Percentiles rank a stretch among this genome's conserved stretches.
phyloP scores from a whole-genome alignment of 2,329 filamentous ascomycete genomes.

The Cladophialophora yegresii region DNA sequence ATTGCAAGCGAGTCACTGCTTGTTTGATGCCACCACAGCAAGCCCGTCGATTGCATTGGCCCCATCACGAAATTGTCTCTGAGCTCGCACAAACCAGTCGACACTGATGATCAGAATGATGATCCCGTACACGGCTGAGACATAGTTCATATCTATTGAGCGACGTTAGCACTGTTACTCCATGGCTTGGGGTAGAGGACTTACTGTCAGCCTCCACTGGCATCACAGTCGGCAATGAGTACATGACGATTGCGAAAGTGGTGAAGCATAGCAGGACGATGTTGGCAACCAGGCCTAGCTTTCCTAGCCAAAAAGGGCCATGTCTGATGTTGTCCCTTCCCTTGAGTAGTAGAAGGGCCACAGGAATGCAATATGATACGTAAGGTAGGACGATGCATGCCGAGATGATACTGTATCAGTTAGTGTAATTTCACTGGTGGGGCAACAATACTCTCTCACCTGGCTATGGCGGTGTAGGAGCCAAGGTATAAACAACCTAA shows the following conservation, averaged over 20 bases:
- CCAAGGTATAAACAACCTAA: constrained; percentile 48
- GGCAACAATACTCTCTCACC: constrained; percentile 37
- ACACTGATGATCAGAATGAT: constrained; percentile 41
- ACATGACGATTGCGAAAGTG: constrained; percentile 54
- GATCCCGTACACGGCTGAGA: constrained; percentile 43
- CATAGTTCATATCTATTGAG: constrained; percentile 46
- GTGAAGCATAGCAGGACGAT: constrained; percentile 52
- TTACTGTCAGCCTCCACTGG: constrained; percentile 39
- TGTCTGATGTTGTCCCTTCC: constrained; percentile 50
- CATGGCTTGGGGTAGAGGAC: neutral
- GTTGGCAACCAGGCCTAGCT: constrained; percentile 47
- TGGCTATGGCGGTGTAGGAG: constrained; percentile 52
- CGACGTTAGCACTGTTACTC: neutral
- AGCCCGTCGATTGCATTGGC: neutral
- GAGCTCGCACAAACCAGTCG: constrained; percentile 47
- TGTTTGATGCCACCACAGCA: neutral
- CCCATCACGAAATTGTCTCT: neutral
- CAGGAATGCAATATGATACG: constrained; percentile 50
- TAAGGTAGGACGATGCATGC: constrained; percentile 55
- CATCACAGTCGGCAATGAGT: constrained; percentile 47
- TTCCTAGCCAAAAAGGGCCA: constrained; percentile 54
- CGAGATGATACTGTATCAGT: constrained; percentile 46
- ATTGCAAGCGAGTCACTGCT: too few species aligned
- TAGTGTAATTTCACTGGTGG: neutral
- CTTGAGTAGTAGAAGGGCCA: constrained; percentile 48